Base-by-base conservation (phyloP, 257 asterid genomes). In the Salvia miltiorrhiza region DNA sequence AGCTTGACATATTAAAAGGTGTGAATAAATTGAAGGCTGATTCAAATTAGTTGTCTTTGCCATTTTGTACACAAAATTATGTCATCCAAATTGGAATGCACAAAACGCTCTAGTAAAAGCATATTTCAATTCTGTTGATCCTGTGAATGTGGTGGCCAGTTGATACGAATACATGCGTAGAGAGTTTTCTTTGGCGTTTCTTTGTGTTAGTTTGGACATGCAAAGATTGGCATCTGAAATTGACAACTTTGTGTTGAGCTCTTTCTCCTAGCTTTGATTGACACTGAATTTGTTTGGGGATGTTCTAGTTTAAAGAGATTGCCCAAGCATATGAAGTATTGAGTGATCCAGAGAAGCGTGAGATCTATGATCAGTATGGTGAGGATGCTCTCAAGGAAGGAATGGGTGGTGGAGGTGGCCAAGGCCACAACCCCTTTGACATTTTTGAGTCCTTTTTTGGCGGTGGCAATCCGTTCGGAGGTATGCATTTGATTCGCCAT, bases 381-480 rank as follows among this genome's bases (percentile, higher is more conserved):
- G 97, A 90, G 81, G 97, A 90, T 75, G 95, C 93, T 40, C 85
- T 90, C 43, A 90, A 90, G 87, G 97, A 90, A 78, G 97, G 97
- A 85, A 88, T 88, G 92, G 95, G 95, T 0, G 82, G 88, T 35
- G 92, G 92, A 64, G 96, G 96, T 26, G 88, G 87, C 7, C 78
- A 83, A 6, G 84, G 76, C 4, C 95, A 90, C 73, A 88, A 84
- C 74, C 96, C 96, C 14, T 91, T 91, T 73, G 96, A 91, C 75
- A 84, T 91, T 48, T 91, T 91, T 33, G 85, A 78, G 68, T 83
- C 93, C 47, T 86, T 91, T 76, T 91, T 91, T 48, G 96, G 95
- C 5, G 95, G 93, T 17, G 96, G 95, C 30, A 87, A 61, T 66
- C 93, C 95, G 0, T 91, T 91, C 67, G 96, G 95, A 72, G 96